Percentiles rank a stretch among this genome's conserved stretches.
phyloP scores from a whole-genome alignment of 148 eudicot genomes.

The Nepenthes gracilis region DNA sequence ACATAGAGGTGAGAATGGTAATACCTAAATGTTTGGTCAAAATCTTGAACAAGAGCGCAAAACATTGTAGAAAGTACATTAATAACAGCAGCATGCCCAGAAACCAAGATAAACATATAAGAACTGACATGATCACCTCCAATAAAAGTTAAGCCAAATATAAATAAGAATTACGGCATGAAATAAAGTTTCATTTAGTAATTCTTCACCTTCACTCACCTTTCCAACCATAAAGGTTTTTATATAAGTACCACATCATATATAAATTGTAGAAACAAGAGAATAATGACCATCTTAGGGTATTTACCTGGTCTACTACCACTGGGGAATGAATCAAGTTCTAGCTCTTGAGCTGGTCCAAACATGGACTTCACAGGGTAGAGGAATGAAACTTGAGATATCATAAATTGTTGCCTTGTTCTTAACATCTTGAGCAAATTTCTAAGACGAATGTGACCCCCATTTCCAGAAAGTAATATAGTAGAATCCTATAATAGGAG shows the following conservation, averaged over 20 bases:
- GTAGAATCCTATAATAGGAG: constrained; percentile 50
- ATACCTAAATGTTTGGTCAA: too few species aligned
- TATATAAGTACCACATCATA: not conserved
- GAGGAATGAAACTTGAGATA: constrained; percentile 69
- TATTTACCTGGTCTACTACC: constrained; percentile 52
- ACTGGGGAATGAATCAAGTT: constrained; percentile 79
- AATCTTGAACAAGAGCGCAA: too few species aligned
- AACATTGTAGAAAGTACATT: too few species aligned
- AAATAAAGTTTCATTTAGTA: too few species aligned
- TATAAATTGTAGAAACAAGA: not conserved
- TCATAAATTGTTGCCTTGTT: constrained; percentile 78
- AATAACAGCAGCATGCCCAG: not conserved
- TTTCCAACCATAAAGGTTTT: too few species aligned
- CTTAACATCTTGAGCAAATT: constrained; percentile 56
- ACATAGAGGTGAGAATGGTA: too few species aligned
- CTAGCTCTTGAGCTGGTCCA: constrained; percentile 71
- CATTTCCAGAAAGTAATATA: constrained; percentile 59
- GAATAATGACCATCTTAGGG: not conserved
- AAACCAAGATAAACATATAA: too few species aligned
- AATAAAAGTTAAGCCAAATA: too few species aligned
- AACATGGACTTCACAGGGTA: constrained; percentile 82
- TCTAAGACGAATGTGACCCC: constrained; percentile 47
- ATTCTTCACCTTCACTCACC: too few species aligned
- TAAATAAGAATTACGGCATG: too few species aligned
- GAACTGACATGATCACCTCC: too few species aligned